phyloP scores from a whole-genome alignment of 2,329 filamentous ascomycete genomes.

The Kalmusia sp. region DNA sequence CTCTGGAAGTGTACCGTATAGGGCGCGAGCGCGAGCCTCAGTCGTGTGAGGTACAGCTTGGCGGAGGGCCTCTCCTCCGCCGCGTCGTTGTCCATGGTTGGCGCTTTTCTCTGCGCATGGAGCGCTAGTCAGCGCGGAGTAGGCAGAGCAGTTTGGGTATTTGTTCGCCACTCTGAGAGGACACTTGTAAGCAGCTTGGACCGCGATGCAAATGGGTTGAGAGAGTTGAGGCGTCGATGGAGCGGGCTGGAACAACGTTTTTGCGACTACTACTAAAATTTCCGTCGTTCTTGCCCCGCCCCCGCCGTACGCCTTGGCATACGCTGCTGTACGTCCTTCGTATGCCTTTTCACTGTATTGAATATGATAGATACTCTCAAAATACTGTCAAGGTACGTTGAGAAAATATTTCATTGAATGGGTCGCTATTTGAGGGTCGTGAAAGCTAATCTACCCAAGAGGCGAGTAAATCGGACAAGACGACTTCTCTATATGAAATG shows the following conservation, averaged over 20 bases:
- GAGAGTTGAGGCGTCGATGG: background rate
- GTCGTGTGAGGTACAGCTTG: slow-evolving; percentile 50
- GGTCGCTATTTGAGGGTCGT: too few relatives aligned
- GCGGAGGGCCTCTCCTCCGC: slow-evolving; percentile 23
- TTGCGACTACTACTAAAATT: slow-evolving; percentile 8
- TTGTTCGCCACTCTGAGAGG: background rate
- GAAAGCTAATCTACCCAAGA: too few relatives aligned
- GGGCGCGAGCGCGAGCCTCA: slow-evolving; percentile 55
- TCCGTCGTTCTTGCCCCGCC: slow-evolving; percentile 16
- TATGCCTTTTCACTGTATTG: background rate
- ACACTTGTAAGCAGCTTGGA: background rate
- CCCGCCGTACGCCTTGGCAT: slow-evolving; percentile 10
- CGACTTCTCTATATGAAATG: slow-evolving; percentile 26
- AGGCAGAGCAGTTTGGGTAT: background rate
- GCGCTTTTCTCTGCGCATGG: slow-evolving; percentile 3
- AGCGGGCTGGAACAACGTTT: slow-evolving; percentile 9
- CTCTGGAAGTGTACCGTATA: slow-evolving; percentile 66
- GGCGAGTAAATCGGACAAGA: too few relatives aligned
- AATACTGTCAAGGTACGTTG: too few relatives aligned
- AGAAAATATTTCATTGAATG: too few relatives aligned
- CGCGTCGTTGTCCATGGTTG: slow-evolving; percentile 17
- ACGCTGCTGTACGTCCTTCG: too few relatives aligned
- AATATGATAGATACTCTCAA: too few relatives aligned
- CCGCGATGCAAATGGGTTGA: background rate
- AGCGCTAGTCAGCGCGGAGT: background rate